A percentile compares a stretch with the other conserved stretches of the same genome.
These are phyloP conservation scores for Phlebiopsis flavidoalba DNA, from an alignment of 768 basidiomycete species.

Conservation along the genomic window DNA sequence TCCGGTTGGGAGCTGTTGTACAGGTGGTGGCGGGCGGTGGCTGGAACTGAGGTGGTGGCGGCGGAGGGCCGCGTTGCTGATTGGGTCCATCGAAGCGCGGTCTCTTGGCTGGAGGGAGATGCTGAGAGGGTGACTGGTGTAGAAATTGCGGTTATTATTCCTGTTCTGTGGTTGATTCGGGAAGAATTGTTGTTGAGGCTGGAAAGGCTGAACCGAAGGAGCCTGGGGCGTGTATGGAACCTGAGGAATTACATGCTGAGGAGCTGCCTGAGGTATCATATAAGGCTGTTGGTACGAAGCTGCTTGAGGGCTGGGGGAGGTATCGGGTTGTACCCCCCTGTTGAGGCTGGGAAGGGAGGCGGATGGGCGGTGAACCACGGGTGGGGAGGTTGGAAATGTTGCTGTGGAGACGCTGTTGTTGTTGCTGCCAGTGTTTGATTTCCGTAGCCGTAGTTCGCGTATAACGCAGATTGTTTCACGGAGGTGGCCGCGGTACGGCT, in stretches of 20 bases:
- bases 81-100: conserved; percentile 82
- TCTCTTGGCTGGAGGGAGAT: conserved; percentile 88
- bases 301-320: conserved; percentile 54
- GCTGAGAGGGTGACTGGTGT: conserved; percentile 68
- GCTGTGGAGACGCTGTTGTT: conserved; percentile 47
- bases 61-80: conserved; percentile 46
- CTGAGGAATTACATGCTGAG: conserved; percentile 37
- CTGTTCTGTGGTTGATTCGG: conserved; percentile 28
- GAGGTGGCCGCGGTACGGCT: conserved; percentile 53
- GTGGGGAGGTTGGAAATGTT: conserved; percentile 47
- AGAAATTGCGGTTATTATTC: conserved; percentile 19
- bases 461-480: conserved; percentile 81
- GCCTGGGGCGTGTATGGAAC: conserved; percentile 40
- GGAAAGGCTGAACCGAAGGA: conserved; percentile 36
- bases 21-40: conserved; percentile 46
- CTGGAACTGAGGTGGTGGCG: conserved; percentile 65
- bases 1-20: conserved; percentile 33
- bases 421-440: conserved; percentile 57
- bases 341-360: conserved; percentile 43
- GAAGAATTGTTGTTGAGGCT: conserved; percentile 26
- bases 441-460: conserved; percentile 91
- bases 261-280: conserved; percentile 50
- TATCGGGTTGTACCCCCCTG: conserved; percentile 71
- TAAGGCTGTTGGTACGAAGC: conserved; percentile 63
- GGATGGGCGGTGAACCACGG: conserved; percentile 45